Percentiles rank a stretch among this genome's conserved stretches.
These are phyloP conservation scores for Pilobolus umbonatus DNA, from an alignment of 192 early-diverging fungal species.

Conservation along the genomic window DNA sequence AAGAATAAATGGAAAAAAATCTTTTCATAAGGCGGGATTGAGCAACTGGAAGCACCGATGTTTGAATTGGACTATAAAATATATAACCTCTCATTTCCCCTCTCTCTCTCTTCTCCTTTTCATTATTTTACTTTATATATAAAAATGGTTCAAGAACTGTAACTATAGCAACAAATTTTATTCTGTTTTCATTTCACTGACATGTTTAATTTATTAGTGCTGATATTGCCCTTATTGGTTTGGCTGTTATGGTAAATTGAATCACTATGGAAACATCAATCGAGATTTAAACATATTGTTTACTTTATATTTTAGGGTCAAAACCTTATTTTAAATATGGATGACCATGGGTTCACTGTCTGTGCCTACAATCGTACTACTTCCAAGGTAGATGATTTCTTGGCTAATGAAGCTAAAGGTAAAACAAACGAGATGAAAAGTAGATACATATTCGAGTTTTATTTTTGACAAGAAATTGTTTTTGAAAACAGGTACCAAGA, in stretches of 20 bases:
- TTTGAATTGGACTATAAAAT: too few relatives aligned
- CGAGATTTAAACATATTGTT: background rate
- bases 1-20: too few relatives aligned
- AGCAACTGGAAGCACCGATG: too few relatives aligned
- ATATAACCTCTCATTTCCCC: too few relatives aligned
- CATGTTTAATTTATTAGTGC: constrained; percentile 50
- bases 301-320: constrained; percentile 67
- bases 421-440: constrained; percentile 8
- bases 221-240: constrained; percentile 99
- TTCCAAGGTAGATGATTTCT: constrained; percentile 91
- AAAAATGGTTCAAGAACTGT: constrained; percentile 15
- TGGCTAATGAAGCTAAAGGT: constrained; percentile 97
- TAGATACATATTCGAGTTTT: too few relatives aligned
- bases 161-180: background rate
- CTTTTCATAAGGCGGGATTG: too few relatives aligned
- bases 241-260: constrained; percentile 95
- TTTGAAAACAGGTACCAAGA: constrained; percentile 67
- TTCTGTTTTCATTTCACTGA: background rate
- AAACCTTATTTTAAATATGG: constrained; percentile 98
- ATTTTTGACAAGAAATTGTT: background rate
- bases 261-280: too few relatives aligned
- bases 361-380: constrained; percentile 96
- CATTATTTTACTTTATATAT: background rate
- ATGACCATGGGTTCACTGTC: constrained; percentile 93
- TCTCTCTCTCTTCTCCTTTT: background rate